A percentile compares a stretch with the other conserved stretches of the same genome.
Evolutionary conservation across 176 grass and related monocot species (phyloP).

Genomic region (Aegilops umbellulata): DNA sequence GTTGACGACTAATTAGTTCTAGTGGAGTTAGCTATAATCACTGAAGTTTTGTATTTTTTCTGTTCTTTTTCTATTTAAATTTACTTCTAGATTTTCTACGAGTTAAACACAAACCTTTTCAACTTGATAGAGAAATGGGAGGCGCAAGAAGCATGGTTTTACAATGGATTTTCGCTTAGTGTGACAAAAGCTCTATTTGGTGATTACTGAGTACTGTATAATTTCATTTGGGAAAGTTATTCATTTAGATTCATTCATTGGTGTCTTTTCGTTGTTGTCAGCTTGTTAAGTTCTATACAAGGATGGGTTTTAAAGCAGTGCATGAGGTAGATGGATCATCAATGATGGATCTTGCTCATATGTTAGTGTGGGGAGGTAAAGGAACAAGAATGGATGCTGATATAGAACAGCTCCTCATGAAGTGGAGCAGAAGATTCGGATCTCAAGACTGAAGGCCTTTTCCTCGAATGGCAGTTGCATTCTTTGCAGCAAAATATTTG

Average conservation of each 20-base stretch:
- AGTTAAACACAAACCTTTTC: background rate
- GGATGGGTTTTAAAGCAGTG: constrained; percentile 82
- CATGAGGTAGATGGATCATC: constrained; percentile 86
- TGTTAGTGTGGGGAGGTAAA: constrained; percentile 92
- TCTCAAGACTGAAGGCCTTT: constrained; percentile 5
- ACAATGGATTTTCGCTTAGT: background rate
- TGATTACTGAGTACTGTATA: background rate
- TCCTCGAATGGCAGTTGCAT: background rate
- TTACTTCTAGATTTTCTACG: background rate
- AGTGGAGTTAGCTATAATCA: background rate
- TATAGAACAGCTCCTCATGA: constrained; percentile 70
- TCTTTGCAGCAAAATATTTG: background rate
- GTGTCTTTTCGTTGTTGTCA: constrained; percentile 12
- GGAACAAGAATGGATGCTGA: constrained; percentile 94
- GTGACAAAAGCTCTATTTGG: background rate
- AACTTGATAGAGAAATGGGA: background rate
- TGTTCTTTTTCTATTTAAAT: background rate
- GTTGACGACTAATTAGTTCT: background rate
- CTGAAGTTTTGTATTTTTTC: background rate
- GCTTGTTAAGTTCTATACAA: constrained; percentile 85
- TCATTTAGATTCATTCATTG: background rate
- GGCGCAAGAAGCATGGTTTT: background rate
- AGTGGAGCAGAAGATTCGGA: constrained; percentile 78
- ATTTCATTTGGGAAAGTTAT: background rate
- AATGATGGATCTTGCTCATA: constrained; percentile 66